Evolutionary conservation across 306 rosid species (phyloP), one percentile per base, ranked within the genome.

Genomic region (Castanopsis chinensis): DNA sequence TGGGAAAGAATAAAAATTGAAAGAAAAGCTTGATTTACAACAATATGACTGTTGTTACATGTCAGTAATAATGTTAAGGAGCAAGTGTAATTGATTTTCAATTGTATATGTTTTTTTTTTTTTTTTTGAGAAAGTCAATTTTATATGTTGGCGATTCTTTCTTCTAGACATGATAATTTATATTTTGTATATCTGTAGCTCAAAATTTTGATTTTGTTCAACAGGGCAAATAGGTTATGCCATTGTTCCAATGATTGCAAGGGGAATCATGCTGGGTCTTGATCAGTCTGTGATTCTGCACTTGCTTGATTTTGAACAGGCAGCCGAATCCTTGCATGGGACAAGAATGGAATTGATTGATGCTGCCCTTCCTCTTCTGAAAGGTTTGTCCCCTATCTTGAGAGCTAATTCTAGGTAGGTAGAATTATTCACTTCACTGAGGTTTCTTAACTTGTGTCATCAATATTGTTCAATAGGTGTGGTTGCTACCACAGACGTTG

Each of bases 201-300:
- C 41, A 27, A 5, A 30, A 21, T 59, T 73, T 57, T 51, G 61
- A 27, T 77, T 78, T 68, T 76, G 52, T 72, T 49, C 1, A 76
- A 83, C 88, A 92, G 96, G 97, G 52, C 96, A 90, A 89, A 92
- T 92, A 72, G 95, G 97, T 6, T 90, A 92, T 86, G 96, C 96
- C 4, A 86, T 92, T 75, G 96, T 83, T 74, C 93, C 97, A 30
- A 92, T 92, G 97, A 84, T 90, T 14, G 92, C 96, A 33, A 89
- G 93, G 87, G 97, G 97, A 21, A 77, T 65, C 45, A 89, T 90
- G 93, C 71, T 90, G 8, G 97, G 93, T 37, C 89, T 89, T 19
- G 88, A 89, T 27, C 96, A 90, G 85, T 93, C 93, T 57, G 86
- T 92, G 28, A 89, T 90, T 84, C 60, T 92, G 55, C 97, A 92